Conservation (phyloP, 768 basidiomycete genomes). For the Crassisporium funariophilum region DNA sequence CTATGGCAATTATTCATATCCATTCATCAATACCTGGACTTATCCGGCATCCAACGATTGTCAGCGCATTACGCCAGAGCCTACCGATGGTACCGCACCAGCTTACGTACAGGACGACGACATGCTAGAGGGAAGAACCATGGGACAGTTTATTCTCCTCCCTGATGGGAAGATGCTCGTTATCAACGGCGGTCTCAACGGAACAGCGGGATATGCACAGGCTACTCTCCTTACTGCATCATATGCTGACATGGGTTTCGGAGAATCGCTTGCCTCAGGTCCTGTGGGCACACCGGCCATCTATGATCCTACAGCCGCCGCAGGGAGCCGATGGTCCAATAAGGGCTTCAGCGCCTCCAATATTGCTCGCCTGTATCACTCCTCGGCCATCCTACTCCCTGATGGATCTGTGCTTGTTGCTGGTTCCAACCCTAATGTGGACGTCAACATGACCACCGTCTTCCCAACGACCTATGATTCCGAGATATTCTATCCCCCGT, state of each 20-base stretch:
- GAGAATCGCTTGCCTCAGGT: conserved; percentile 74
- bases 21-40: conserved; percentile 72
- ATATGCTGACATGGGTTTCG: conserved; percentile 62
- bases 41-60: conserved; percentile 73
- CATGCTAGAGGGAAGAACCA: conserved; percentile 75
- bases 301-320: conserved; percentile 75
- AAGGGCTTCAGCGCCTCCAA: conserved; percentile 59
- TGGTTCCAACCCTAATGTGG: conserved; percentile 92
- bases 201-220: conserved; percentile 85
- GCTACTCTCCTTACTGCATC: conserved; percentile 48
- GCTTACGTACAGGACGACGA: conserved; percentile 72
- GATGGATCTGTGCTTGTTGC: conserved; percentile 86
- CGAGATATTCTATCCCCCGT: conserved; percentile 91
- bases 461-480: conserved; percentile 82
- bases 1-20: conserved; percentile 79
- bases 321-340: conserved; percentile 75
- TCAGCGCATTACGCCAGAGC: conserved; percentile 87
- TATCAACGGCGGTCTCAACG: conserved; percentile 81
- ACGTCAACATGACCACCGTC: conserved; percentile 62
- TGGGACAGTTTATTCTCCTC: conserved; percentile 90
- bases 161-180: conserved; percentile 79
- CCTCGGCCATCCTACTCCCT: conserved; percentile 84
- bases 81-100: conserved; percentile 61
- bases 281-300: conserved; percentile 81
- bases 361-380: conserved; percentile 90